Percentiles rank a stretch among this genome's conserved stretches.
Evolutionary conservation across 257 asterid genomes (phyloP).

Genomic region (Anisodus acutangulus): DNA sequence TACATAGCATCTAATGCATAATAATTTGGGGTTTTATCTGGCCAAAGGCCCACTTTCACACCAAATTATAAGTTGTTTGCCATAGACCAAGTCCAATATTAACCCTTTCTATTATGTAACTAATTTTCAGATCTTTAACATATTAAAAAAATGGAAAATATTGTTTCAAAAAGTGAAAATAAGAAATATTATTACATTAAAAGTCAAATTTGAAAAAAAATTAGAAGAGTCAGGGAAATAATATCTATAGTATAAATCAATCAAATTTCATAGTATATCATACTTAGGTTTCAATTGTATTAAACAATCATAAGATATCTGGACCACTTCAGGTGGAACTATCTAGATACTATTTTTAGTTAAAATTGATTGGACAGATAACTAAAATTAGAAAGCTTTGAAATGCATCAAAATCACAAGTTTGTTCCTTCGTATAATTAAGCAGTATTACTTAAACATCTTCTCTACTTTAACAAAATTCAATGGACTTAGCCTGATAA

Average conservation of each 20-base stretch:
- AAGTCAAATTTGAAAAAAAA: too few species aligned
- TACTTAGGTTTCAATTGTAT: too few species aligned
- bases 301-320: too few species aligned
- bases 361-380: constrained; percentile 10
- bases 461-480: neutral
- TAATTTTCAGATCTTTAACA: neutral
- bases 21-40: constrained; percentile 46
- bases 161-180: neutral
- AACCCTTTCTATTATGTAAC: neutral
- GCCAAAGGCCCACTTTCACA: constrained; percentile 45
- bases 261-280: too few species aligned
- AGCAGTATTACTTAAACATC: neutral
- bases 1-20: constrained; percentile 48
- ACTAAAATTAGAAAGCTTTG: neutral
- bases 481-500: neutral
- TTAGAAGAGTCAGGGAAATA: too few species aligned
- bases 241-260: too few species aligned
- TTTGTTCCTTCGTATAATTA: neutral
- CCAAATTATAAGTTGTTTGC: constrained; percentile 33
- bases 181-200: too few species aligned
- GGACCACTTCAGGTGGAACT: neutral
- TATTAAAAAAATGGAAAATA: neutral
- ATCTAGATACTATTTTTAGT: neutral
- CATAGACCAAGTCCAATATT: constrained; percentile 29
- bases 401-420: neutral